Conservation (phyloP, 331 rosid genomes). For the Malus hybrid region DNA sequence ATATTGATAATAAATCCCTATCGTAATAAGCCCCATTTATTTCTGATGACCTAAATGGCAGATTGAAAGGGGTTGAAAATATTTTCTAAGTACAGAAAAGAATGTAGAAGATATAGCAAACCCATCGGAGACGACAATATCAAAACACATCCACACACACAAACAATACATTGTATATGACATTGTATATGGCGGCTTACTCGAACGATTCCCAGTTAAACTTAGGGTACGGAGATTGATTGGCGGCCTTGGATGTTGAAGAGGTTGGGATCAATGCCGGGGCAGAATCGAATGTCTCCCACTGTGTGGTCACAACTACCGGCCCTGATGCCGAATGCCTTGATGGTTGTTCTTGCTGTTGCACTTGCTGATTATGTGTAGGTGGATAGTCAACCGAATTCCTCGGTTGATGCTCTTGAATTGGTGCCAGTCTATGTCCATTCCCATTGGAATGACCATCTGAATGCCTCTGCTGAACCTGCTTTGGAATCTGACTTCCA, state of each 20-base stretch:
- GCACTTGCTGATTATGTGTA: slow-evolving; percentile 10
- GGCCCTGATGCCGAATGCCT: slow-evolving; percentile 43
- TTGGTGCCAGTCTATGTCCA: slow-evolving; percentile 34
- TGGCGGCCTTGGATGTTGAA: slow-evolving; percentile 34
- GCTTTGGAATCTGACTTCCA: slow-evolving; percentile 22
- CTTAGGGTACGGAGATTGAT: slow-evolving; percentile 49
- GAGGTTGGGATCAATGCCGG: slow-evolving; percentile 37
- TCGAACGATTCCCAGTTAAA: slow-evolving; percentile 87
- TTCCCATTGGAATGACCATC: slow-evolving; percentile 42
- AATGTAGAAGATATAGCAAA: slow-evolving; percentile 51
- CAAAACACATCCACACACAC: slow-evolving; percentile 52
- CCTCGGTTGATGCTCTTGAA: slow-evolving; percentile 37
- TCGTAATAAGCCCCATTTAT: slow-evolving; percentile 61
- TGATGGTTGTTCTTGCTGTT: slow-evolving; percentile 20
- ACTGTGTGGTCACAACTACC: slow-evolving; percentile 74
- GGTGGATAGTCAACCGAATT: slow-evolving; percentile 23
- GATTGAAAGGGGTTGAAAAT: slow-evolving; percentile 27
- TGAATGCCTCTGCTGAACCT: slow-evolving; percentile 38
- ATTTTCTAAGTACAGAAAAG: slow-evolving; percentile 83
- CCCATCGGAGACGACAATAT: slow-evolving; percentile 43
- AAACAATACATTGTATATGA: slow-evolving; percentile 16
- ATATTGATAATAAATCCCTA: slow-evolving; percentile 28
- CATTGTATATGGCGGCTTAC: slow-evolving; percentile 16
- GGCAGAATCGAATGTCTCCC: slow-evolving; percentile 80
- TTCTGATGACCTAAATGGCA: slow-evolving; percentile 39